phyloP scores from a whole-genome alignment of 805 yeast genomes.

The Babjeviella inositovora region DNA sequence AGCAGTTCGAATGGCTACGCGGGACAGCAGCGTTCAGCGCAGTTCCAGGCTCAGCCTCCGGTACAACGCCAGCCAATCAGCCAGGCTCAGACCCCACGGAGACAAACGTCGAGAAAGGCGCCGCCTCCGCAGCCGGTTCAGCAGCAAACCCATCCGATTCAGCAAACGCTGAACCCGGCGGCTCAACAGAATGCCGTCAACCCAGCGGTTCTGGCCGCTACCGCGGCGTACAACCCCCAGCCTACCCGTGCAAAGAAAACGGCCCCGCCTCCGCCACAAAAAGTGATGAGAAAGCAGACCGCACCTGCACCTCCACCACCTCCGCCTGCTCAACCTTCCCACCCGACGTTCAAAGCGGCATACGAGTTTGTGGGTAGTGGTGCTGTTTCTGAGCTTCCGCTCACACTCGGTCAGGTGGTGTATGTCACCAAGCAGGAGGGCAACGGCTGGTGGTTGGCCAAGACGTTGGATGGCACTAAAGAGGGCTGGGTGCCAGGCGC shows the following conservation, averaged over 20 bases:
- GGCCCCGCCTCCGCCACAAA: conserved; percentile 54
- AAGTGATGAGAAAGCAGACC: conserved; percentile 15
- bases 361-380: conserved; percentile 86
- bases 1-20: too few relatives aligned
- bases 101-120: too few relatives aligned
- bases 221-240: neutral
- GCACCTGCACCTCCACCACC: conserved; percentile 53
- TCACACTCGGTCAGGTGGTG: conserved; percentile 61
- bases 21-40: too few relatives aligned
- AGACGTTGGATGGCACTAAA: conserved; percentile 50
- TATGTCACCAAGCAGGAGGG: conserved; percentile 57
- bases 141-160: too few relatives aligned
- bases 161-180: too few relatives aligned
- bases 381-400: conserved; percentile 64
- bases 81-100: too few relatives aligned
- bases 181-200: too few relatives aligned
- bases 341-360: conserved; percentile 71
- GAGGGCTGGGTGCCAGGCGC: conserved; percentile 98
- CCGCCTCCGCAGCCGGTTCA: too few relatives aligned
- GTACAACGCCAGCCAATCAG: too few relatives aligned
- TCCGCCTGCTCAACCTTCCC: conserved; percentile 38
- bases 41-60: too few relatives aligned
- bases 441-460: conserved; percentile 93
- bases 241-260: too few relatives aligned
- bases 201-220: conserved; percentile 6